Percentiles rank a stretch among this genome's conserved stretches.
Conservation (phyloP, 768 basidiomycete species). For the Terana coerulea region DNA sequence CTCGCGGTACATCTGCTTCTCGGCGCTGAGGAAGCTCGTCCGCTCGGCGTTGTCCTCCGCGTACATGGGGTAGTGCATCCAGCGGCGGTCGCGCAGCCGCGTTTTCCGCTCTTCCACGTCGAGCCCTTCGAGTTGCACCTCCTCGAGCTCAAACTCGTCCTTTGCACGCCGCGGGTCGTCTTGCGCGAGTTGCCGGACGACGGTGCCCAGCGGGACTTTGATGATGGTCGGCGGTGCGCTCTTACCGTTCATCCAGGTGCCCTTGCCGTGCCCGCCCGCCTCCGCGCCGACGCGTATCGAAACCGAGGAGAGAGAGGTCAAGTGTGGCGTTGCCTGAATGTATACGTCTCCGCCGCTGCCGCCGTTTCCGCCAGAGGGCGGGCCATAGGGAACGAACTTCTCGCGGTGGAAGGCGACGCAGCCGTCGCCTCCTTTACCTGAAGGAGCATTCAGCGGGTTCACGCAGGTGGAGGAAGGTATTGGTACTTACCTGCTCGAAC, state of each 20-base stretch:
- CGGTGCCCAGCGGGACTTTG: constrained; percentile 85
- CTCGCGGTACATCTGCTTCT: constrained; percentile 51
- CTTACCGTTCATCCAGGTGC: constrained; percentile 84
- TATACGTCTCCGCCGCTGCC: constrained; percentile 88
- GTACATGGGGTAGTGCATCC: constrained; percentile 77
- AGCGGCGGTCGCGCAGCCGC: constrained; percentile 62
- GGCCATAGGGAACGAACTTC: constrained; percentile 77
- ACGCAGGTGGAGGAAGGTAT: constrained; percentile 13
- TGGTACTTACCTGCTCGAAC: constrained; percentile 74
- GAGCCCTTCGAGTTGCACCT: constrained; percentile 51
- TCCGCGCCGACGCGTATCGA: constrained; percentile 63
- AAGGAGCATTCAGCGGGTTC: background rate
- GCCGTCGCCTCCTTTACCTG: constrained; percentile 86
- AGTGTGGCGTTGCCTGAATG: constrained; percentile 68
- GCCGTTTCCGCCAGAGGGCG: constrained; percentile 92
- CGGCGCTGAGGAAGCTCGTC: constrained; percentile 70
- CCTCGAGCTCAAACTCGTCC: constrained; percentile 74
- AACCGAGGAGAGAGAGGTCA: constrained; percentile 77
- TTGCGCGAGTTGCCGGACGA: constrained; percentile 71
- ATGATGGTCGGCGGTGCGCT: constrained; percentile 70
- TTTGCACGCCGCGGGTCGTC: constrained; percentile 62
- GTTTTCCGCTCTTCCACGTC: constrained; percentile 43
- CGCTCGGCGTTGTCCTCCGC: constrained; percentile 59
- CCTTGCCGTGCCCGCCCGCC: constrained; percentile 70
- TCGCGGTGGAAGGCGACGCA: constrained; percentile 93